Conservation (phyloP, 2,329 filamentous ascomycete species). For the Penicillium glabrum region DNA sequence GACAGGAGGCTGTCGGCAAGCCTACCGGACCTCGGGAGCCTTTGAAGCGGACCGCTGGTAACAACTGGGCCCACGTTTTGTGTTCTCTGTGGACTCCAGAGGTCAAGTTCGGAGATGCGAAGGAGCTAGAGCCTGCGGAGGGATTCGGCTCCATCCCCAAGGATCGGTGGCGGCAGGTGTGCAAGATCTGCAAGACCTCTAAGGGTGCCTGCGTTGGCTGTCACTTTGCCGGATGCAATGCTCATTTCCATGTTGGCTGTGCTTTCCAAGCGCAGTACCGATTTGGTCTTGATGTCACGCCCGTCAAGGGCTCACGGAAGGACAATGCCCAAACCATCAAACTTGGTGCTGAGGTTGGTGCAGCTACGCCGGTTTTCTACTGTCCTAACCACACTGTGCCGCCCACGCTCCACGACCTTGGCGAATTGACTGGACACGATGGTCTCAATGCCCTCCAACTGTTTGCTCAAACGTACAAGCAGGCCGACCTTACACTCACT, state of each 20-base stretch:
- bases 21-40: constrained; percentile 84
- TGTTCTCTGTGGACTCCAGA: constrained; percentile 92
- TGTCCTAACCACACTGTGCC: constrained; percentile 86
- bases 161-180: constrained; percentile 71
- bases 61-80: constrained; percentile 96
- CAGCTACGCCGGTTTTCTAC: constrained; percentile 84
- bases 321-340: constrained; percentile 79
- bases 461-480: constrained; percentile 87
- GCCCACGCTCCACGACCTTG: constrained; percentile 72
- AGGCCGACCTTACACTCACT: constrained; percentile 85
- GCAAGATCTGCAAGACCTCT: constrained; percentile 76
- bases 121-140: constrained; percentile 80
- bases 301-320: constrained; percentile 83
- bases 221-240: constrained; percentile 55
- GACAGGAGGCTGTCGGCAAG: constrained; percentile 79
- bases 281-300: constrained; percentile 86
- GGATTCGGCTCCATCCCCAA: constrained; percentile 81
- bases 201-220: constrained; percentile 81
- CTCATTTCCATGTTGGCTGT: constrained; percentile 81
- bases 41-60: constrained; percentile 88
- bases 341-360: constrained; percentile 76
- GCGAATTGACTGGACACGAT: constrained; percentile 70
- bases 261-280: constrained; percentile 79
- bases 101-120: constrained; percentile 85
- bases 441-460: constrained; percentile 80